Evolutionary conservation across 2,329 filamentous ascomycete genomes (phyloP), one percentile per base, ranked within the genome.

Genomic region (Pseudopyrenochaeta lycopersici): DNA sequence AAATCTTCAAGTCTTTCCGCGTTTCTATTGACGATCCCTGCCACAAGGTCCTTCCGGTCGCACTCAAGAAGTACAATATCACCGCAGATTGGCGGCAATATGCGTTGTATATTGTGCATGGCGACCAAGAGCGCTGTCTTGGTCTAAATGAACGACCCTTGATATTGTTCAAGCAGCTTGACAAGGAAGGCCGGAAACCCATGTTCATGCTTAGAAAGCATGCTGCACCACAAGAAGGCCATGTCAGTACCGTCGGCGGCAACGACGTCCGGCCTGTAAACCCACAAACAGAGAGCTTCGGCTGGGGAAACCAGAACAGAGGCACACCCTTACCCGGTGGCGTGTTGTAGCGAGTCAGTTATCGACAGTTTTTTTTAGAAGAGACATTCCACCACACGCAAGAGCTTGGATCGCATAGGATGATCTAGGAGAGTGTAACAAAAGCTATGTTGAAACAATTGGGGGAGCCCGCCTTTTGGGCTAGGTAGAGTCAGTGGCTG

Each of bases 1-100:
- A 99, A 76, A 97, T 99, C 54, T 98, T 98, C 87, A 99, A 99
- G 76, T 96, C 91, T 1, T 99, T 99, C 84, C 89, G 94, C 33
- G 95, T 99, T 58, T 95, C 91, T 73, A 96, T 98, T 85, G 95
- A 99, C 65, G 95, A 99, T 71, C 95, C 95, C 2, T 99, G 95
- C 79, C 90, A 97, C 80, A 97, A 97, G 75, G 95, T 99, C 23
- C 83, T 99, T 1, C 95, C 95, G 1, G 95, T 96, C 14, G 95
- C 95, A 2, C 84, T 99, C 15, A 96, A 96, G 74, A 97, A 97
- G 75, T 99, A 99, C 79, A 95, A 98, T 72, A 99, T 99, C 80
- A 94, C 96, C 63, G 94, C 93, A 18, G 94, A 97, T 45, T 97
- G 93, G 90, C 91, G 96, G 65, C 92, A 98, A 71, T 99, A 99